Evolutionary conservation across 148 eudicot genomes (phyloP).

Genomic region (Camellia granthamiana): DNA sequence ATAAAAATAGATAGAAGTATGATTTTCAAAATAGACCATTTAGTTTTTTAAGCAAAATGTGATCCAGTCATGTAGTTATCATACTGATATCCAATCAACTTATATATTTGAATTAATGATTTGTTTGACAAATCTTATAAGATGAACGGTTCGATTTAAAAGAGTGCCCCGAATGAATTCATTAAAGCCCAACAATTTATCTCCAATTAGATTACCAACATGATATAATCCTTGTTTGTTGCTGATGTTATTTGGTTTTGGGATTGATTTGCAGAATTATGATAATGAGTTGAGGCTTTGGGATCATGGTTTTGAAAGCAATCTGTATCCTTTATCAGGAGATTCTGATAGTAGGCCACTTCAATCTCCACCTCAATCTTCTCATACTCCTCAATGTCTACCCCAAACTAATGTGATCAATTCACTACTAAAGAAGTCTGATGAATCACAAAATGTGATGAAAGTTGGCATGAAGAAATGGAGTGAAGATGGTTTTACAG

Average conservation of each 20-base stretch:
- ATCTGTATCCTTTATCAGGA: slow-evolving; percentile 3
- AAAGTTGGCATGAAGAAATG: not conserved
- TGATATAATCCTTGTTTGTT: not conserved
- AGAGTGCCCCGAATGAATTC: too few relatives aligned
- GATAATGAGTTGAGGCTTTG: not conserved
- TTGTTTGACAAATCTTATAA: too few relatives aligned
- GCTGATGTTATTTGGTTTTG: not conserved
- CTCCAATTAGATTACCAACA: too few relatives aligned
- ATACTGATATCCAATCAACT: too few relatives aligned
- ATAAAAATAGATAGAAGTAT: too few relatives aligned
- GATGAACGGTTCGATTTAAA: too few relatives aligned
- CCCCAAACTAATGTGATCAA: not conserved
- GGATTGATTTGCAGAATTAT: slow-evolving; percentile 25
- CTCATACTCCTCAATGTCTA: not conserved
- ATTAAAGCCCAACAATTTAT: too few relatives aligned
- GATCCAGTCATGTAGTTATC: too few relatives aligned
- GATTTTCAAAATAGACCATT: too few relatives aligned
- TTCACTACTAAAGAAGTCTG: not conserved
- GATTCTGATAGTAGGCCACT: slow-evolving; percentile 19
- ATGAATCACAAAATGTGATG: not conserved
- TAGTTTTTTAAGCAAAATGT: too few relatives aligned
- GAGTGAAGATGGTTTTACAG: slow-evolving; percentile 5
- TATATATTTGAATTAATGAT: too few relatives aligned
- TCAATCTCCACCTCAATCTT: not conserved
- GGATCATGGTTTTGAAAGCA: not conserved